Conservation (phyloP, 345 rosid species). For the Aurinia saxatilis region DNA sequence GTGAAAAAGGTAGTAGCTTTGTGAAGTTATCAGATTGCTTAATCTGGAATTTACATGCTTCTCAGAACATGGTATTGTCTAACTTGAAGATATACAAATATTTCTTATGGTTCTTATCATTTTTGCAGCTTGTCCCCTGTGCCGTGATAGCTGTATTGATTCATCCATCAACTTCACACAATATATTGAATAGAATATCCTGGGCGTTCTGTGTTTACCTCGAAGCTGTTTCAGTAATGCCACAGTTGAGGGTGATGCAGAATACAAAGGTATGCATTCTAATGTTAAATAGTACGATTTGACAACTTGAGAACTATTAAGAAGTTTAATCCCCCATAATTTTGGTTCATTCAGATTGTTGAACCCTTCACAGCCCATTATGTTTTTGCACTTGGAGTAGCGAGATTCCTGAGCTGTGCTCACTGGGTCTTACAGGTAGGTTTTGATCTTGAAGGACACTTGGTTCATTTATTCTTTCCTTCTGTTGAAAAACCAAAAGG, state of each 20-base stretch:
- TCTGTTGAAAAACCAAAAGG: too few relatives aligned
- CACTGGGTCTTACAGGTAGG: constrained; percentile 94
- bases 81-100: neutral
- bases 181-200: constrained; percentile 53
- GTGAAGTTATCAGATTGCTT: too few relatives aligned
- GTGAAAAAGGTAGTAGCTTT: too few relatives aligned
- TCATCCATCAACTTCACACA: constrained; percentile 84
- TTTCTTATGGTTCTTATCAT: neutral
- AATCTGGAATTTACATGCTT: too few relatives aligned
- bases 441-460: neutral
- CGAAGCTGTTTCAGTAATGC: constrained; percentile 79
- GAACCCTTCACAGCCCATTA: constrained; percentile 98
- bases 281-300: neutral
- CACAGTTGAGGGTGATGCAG: constrained; percentile 87
- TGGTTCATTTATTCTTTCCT: neutral
- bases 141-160: constrained; percentile 55
- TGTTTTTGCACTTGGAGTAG: constrained; percentile 90
- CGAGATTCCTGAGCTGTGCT: constrained; percentile 93
- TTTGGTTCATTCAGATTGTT: constrained; percentile 58
- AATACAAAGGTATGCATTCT: constrained; percentile 57
- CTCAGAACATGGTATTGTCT: neutral
- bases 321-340: neutral
- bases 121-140: constrained; percentile 68
- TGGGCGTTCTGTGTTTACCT: constrained; percentile 87
- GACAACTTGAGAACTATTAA: neutral